These are phyloP conservation scores for Tetrahymena malaccensis DNA, from an alignment of 73 alveolate species.

Conservation along the genomic window DNA sequence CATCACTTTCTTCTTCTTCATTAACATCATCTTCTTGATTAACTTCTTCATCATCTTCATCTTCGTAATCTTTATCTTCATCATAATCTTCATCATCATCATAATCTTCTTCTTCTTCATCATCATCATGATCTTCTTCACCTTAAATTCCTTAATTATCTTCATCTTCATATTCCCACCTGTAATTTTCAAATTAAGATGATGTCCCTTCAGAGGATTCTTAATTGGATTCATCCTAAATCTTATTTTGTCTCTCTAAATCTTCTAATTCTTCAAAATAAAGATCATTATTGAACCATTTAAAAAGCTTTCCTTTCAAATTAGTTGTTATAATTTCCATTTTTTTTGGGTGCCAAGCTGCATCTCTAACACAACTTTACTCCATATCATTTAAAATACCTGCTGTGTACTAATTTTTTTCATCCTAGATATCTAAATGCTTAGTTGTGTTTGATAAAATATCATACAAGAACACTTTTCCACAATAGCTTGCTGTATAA, in stretches of 20 bases:
- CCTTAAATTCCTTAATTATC: not conserved
- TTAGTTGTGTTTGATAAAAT: slow-evolving; percentile 43
- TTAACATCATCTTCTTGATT: not conserved
- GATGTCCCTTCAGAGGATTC: not conserved
- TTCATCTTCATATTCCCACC: not conserved
- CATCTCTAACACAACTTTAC: slow-evolving; percentile 47
- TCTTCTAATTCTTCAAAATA: not conserved
- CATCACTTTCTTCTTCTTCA: not conserved
- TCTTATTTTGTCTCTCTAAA: not conserved
- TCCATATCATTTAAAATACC: not conserved
- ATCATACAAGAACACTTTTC: slow-evolving; percentile 53
- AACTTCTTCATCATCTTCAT: not conserved
- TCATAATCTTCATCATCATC: no score
- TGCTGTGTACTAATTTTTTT: not conserved
- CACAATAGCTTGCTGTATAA: slow-evolving; percentile 61
- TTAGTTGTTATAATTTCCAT: not conserved
- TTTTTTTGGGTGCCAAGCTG: slow-evolving; percentile 67
- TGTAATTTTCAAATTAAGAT: not conserved
- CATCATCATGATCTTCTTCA: not conserved
- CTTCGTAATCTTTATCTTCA: not conserved
- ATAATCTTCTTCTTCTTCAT: not conserved
- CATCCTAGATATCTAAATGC: not conserved
- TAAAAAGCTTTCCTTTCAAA: not conserved
- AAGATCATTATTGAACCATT: not conserved
- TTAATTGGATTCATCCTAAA: not conserved